Percentiles rank a stretch among this genome's conserved stretches.
These are phyloP conservation scores for Globisporangium perplexum DNA, from an alignment of 352 stramenopile species.

Conservation along the genomic window DNA sequence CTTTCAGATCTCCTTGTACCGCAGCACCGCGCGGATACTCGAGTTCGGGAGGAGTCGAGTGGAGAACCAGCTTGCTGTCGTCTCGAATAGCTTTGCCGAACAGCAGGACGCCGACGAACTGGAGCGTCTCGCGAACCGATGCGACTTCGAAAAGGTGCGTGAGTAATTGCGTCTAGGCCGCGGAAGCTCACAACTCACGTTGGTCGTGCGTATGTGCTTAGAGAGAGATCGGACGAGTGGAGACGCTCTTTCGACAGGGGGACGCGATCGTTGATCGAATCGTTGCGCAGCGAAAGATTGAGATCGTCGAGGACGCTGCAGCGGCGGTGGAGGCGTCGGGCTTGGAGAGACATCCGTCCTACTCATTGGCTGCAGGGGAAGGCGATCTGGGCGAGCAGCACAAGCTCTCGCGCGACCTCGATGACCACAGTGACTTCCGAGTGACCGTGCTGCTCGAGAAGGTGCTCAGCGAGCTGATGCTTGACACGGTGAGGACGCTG, in stretches of 20 bases:
- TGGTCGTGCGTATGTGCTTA: neutral
- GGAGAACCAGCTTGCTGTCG: slow-evolving; percentile 2
- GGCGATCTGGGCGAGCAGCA: slow-evolving; percentile 4
- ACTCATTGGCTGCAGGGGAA: slow-evolving; percentile 5
- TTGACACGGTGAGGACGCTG: slow-evolving; percentile 1
- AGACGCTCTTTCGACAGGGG: slow-evolving; percentile 7
- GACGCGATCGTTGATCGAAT: neutral
- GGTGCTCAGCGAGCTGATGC: slow-evolving; percentile 12
- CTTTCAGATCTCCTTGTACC: slow-evolving; percentile 2
- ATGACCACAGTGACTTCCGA: slow-evolving; percentile 11
- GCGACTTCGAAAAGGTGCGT: slow-evolving; percentile 15
- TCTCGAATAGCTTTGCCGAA: neutral
- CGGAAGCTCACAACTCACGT: neutral
- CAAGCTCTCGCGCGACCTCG: slow-evolving; percentile 7
- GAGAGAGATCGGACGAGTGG: slow-evolving; percentile 7
- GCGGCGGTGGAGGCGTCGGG: slow-evolving; percentile 7
- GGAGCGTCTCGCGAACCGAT: slow-evolving; percentile 4
- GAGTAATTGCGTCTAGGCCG: neutral
- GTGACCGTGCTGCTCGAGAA: slow-evolving; percentile 8
- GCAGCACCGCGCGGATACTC: slow-evolving; percentile 7
- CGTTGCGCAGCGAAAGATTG: neutral
- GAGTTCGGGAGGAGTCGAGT: slow-evolving; percentile 6
- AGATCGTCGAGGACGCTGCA: slow-evolving; percentile 9
- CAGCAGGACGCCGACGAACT: slow-evolving; percentile 10
- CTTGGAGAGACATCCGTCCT: slow-evolving; percentile 2